These are phyloP conservation scores for Boletus rubroflammeus DNA, from an alignment of 768 basidiomycete species.

Conservation along the genomic window DNA sequence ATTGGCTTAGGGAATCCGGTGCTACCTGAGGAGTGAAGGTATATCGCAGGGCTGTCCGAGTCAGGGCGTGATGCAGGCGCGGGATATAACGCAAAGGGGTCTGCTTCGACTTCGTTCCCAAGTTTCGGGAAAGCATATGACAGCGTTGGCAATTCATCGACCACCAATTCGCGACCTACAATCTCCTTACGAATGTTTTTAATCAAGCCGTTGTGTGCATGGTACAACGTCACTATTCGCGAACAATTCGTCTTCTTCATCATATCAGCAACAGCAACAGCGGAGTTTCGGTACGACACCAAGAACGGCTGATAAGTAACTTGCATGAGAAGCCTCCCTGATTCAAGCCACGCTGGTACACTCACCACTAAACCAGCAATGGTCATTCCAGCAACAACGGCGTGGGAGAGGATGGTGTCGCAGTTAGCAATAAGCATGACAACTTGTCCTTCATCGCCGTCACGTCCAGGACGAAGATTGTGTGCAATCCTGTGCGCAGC, in stretches of 20 bases:
- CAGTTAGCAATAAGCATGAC: slow-evolving; percentile 31
- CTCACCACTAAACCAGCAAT: slow-evolving; percentile 30
- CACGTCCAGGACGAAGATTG: slow-evolving; percentile 10
- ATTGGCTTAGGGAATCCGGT: slow-evolving; percentile 46
- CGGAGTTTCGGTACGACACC: slow-evolving; percentile 23
- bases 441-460: slow-evolving; percentile 22
- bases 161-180: background rate
- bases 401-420: slow-evolving; percentile 21
- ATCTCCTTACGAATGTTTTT: slow-evolving; percentile 2
- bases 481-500: slow-evolving; percentile 32
- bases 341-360: slow-evolving; percentile 25
- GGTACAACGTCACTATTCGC: slow-evolving; percentile 9
- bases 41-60: background rate
- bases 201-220: slow-evolving; percentile 11
- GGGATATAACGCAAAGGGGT: slow-evolving; percentile 11
- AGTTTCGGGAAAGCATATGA: slow-evolving; percentile 36
- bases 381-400: slow-evolving; percentile 19
- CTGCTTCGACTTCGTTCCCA: slow-evolving; percentile 25
- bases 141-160: slow-evolving; percentile 19
- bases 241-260: slow-evolving; percentile 9
- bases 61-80: background rate
- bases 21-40: slow-evolving; percentile 32
- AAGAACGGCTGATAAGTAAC: slow-evolving; percentile 24
- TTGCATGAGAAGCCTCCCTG: slow-evolving; percentile 22
- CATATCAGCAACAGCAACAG: slow-evolving; percentile 5